phyloP scores from a whole-genome alignment of 2,329 filamentous ascomycete genomes.

The Ophiocordyceps camponoti-rufipedis region DNA sequence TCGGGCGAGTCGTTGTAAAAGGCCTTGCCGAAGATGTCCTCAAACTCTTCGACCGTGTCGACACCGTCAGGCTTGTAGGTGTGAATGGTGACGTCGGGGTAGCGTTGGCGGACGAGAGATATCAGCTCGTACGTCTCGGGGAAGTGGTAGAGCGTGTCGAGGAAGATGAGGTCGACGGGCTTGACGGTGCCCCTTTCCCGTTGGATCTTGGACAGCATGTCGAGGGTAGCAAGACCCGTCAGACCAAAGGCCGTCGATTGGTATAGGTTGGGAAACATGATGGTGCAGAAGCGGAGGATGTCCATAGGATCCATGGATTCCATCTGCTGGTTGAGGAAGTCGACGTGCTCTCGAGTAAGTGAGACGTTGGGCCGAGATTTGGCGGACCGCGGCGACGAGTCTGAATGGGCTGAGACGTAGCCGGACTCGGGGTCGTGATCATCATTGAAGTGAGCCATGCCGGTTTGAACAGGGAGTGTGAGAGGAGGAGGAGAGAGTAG shows the following conservation, averaged over 20 bases:
- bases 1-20: constrained; percentile 77
- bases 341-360: constrained; percentile 75
- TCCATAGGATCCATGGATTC: constrained; percentile 80
- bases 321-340: constrained; percentile 79
- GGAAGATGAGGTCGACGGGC: constrained; percentile 53
- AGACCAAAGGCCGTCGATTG: constrained; percentile 74
- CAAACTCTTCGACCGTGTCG: constrained; percentile 59
- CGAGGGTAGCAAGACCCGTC: constrained; percentile 64
- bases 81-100: constrained; percentile 67
- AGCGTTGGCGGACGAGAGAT: constrained; percentile 55
- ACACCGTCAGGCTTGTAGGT: constrained; percentile 73
- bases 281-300: constrained; percentile 80
- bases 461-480: not conserved
- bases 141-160: constrained; percentile 74
- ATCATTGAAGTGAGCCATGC: constrained; percentile 16
- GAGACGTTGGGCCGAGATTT: constrained; percentile 51
- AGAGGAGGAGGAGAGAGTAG: not conserved
- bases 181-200: constrained; percentile 40
- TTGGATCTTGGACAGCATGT: constrained; percentile 67
- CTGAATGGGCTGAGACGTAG: constrained; percentile 45
- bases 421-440: constrained; percentile 53
- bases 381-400: constrained; percentile 16
- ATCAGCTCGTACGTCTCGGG: constrained; percentile 57
- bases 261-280: constrained; percentile 76
- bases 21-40: constrained; percentile 59